Base-by-base conservation (phyloP, 495 filamentous ascomycete genomes). In the Letharia lupina region DNA sequence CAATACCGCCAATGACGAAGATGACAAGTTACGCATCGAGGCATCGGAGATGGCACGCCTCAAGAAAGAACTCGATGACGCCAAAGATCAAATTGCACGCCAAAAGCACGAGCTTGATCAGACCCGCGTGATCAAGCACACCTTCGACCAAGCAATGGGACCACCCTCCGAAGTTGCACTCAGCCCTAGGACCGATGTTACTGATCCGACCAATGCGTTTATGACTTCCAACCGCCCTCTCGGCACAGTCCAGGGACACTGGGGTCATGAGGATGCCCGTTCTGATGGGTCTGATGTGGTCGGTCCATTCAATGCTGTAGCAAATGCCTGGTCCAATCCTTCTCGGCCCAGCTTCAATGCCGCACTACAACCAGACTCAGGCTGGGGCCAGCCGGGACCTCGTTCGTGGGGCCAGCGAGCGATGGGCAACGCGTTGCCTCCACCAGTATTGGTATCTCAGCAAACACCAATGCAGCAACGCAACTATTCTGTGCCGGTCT, bases 21-120 rank as follows among this genome's bases (percentile, higher is more conserved):
- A 68, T n/a, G 67, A 71, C 57, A 50, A 56, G n/a, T 58, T 66
- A 42, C 70, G 75, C 28, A 69, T 74, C 28, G 79, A 79, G 39
- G 72, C 74, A 15, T 71, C 73, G 11, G 84, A 88, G 65, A 70
- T 88, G 58, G 69, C 78, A 67, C 83, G 83, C 50, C 81, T 95
- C 58, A 84, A 84, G 67, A 78, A 83, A 63, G 88, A 98, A 75
- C 82, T 98, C 18, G 84, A 88, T 64, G 85, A 83, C 68, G 91
- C 92, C 33, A 88, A 90, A 68, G 85, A 83, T 70, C 88, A 86
- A 68, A 92, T 98, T 74, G 87, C 86, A 64, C 81, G 86, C 23
- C 88, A 96, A 75, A 90, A 91, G 67, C 85, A 92, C 65, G 91
- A 97, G 75, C 82, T 97, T 63, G 82, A 88, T 37, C 89, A 93